Evolutionary conservation across 257 asterid genomes (phyloP).

Genomic region (Eucommia ulmoides): DNA sequence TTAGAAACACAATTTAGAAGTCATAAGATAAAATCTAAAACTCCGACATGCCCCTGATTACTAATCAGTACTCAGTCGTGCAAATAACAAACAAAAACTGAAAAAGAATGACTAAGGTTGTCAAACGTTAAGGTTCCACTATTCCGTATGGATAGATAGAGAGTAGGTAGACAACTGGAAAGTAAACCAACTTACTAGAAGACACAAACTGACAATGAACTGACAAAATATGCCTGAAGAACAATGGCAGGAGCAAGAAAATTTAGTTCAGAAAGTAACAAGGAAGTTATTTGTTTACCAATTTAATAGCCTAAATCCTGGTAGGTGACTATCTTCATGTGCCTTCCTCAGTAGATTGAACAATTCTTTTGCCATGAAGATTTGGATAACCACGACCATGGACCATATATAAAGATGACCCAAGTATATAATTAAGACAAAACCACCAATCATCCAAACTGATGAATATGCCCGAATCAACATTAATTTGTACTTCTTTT

Average conservation of each 20-base stretch:
- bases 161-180: no score
- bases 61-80: no score
- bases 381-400: constrained; percentile 82
- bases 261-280: not conserved
- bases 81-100: no score
- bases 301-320: constrained; percentile 92
- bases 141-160: no score
- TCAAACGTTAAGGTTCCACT: no score
- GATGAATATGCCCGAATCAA: constrained; percentile 70
- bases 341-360: constrained; percentile 74
- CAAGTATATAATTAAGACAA: constrained; percentile 66
- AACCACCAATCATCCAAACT: constrained; percentile 95
- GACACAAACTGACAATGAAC: no score
- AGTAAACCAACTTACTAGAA: no score
- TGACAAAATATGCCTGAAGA: constrained; percentile 76
- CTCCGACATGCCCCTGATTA: no score
- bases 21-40: no score
- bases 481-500: constrained; percentile 89
- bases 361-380: constrained; percentile 86
- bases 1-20: no score
- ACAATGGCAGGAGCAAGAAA: not conserved
- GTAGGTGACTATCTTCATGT: constrained; percentile 83
- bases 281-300: constrained; percentile 36
- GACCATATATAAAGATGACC: constrained; percentile 98
- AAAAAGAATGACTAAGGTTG: no score